These are phyloP conservation scores for Acacia pycnantha DNA, from an alignment of 331 rosid species.

Conservation along the genomic window DNA sequence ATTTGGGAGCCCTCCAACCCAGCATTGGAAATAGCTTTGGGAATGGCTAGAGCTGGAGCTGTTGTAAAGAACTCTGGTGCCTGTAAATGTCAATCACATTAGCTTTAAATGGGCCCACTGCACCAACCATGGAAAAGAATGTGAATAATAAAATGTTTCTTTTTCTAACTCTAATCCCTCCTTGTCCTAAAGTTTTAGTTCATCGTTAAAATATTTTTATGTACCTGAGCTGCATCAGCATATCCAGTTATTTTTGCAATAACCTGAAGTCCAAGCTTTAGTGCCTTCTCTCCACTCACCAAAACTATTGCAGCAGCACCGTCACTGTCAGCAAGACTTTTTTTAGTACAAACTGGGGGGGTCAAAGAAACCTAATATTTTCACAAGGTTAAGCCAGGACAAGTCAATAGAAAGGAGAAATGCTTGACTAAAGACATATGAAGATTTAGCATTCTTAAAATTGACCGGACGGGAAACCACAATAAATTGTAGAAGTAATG, in stretches of 20 bases:
- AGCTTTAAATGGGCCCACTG: conserved; percentile 23
- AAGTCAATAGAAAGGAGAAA: not conserved
- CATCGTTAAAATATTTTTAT: conserved; percentile 14
- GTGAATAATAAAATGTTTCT: conserved; percentile 1
- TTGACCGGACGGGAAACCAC: not conserved
- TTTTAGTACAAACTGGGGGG: conserved; percentile 20
- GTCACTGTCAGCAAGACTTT: conserved; percentile 56
- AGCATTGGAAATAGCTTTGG: conserved; percentile 86
- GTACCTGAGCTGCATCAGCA: conserved; percentile 98
- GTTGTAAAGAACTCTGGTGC: conserved; percentile 97
- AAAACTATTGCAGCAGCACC: conserved; percentile 98
- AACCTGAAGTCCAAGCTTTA: conserved; percentile 85
- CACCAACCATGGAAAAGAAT: not conserved
- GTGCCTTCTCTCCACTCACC: conserved; percentile 89
- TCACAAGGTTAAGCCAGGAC: not conserved
- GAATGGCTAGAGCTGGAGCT: conserved; percentile 95
- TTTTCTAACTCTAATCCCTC: conserved; percentile 23
- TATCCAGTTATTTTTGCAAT: conserved; percentile 90
- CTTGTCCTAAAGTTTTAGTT: conserved; percentile 2
- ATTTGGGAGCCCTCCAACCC: conserved; percentile 78
- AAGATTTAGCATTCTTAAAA: conserved; percentile 11
- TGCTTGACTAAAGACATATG: conserved; percentile 16
- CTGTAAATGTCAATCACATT: conserved; percentile 46
- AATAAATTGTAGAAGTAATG: not conserved
- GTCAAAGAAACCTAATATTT: conserved; percentile 16